phyloP scores from a whole-genome alignment of 441 rosid species.

The Pelargonium australe region DNA sequence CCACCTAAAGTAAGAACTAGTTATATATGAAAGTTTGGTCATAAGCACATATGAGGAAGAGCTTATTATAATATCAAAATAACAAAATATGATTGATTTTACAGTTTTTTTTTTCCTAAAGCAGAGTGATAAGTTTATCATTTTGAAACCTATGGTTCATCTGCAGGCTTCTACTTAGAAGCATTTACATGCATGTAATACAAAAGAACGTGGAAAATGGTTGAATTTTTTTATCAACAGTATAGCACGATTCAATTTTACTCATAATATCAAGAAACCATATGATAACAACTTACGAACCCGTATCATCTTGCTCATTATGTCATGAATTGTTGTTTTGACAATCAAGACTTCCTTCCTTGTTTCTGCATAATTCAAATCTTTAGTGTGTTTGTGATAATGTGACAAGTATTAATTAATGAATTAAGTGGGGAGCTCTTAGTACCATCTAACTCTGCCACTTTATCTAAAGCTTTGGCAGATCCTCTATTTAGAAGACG shows the following conservation, averaged over 20 bases:
- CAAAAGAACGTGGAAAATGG: background rate
- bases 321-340: slow-evolving; percentile 92
- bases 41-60: background rate
- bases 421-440: slow-evolving; percentile 12
- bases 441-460: slow-evolving; percentile 90
- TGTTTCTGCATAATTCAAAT: slow-evolving; percentile 46
- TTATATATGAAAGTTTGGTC: too few relatives aligned
- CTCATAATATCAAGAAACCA: background rate
- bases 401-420: background rate
- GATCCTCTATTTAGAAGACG: slow-evolving; percentile 94
- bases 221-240: slow-evolving; percentile 1
- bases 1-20: too few relatives aligned
- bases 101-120: background rate
- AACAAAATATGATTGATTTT: background rate
- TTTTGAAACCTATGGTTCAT: background rate
- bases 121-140: background rate
- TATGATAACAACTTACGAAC: slow-evolving; percentile 31
- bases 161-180: background rate
- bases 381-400: slow-evolving; percentile 23
- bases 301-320: slow-evolving; percentile 91
- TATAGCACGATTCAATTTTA: background rate
- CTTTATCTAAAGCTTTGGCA: slow-evolving; percentile 97
- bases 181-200: background rate
- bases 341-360: slow-evolving; percentile 64
- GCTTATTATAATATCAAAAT: background rate